Conservation (phyloP, 805 yeast species). For the Candida loeiensis region DNA sequence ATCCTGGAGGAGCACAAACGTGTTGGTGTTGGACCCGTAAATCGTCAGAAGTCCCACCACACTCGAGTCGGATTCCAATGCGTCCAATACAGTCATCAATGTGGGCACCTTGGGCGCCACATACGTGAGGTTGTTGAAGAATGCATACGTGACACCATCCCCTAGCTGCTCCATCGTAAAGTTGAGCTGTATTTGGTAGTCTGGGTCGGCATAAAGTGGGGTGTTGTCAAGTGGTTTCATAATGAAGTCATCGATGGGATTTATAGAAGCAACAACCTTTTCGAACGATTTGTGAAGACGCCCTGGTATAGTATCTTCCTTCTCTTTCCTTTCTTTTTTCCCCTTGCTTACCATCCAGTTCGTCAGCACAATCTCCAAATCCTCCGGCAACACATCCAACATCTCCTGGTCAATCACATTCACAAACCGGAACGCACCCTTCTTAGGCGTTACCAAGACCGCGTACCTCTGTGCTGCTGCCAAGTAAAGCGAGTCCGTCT, state of each 20-base stretch:
- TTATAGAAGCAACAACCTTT: constrained; percentile 28
- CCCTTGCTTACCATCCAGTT: constrained; percentile 44
- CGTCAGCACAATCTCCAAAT: constrained; percentile 51
- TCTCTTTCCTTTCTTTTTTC: constrained; percentile 18
- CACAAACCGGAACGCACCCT: constrained; percentile 50
- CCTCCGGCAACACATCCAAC: constrained; percentile 67
- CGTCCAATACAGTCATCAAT: constrained; percentile 51
- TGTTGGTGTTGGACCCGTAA: constrained; percentile 70
- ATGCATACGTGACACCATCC: constrained; percentile 74
- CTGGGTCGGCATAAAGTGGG: constrained; percentile 55
- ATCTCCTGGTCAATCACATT: constrained; percentile 59
- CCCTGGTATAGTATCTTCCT: neutral
- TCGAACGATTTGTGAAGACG: constrained; percentile 14
- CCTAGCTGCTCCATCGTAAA: constrained; percentile 66
- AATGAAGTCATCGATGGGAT: constrained; percentile 67
- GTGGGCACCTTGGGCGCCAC: constrained; percentile 71
- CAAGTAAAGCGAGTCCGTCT: constrained; percentile 53
- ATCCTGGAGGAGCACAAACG: constrained; percentile 54
- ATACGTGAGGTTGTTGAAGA: constrained; percentile 66
- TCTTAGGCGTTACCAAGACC: constrained; percentile 59
- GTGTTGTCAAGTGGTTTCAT: constrained; percentile 60
- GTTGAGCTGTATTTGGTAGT: constrained; percentile 55
- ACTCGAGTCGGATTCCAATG: constrained; percentile 48
- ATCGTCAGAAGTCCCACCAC: constrained; percentile 54
- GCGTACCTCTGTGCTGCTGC: constrained; percentile 83